Evolutionary conservation across 352 stramenopile species (phyloP).

Genomic region (Peronospora destructor): DNA sequence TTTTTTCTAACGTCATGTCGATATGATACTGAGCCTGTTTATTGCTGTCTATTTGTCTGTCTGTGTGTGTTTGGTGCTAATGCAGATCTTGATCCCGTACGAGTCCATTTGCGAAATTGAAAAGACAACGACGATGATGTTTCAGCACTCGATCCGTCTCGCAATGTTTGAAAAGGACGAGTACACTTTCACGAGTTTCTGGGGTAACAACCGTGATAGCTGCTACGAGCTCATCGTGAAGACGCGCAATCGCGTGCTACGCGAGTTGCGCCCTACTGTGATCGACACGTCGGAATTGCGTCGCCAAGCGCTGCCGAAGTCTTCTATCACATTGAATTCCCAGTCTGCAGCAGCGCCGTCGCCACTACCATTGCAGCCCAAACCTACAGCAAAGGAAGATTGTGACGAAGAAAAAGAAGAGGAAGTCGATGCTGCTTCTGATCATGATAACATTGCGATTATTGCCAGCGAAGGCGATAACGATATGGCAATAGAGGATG

Average conservation of each 20-base stretch:
- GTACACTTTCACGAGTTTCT: constrained; percentile 85
- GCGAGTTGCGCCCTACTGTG: constrained; percentile 20
- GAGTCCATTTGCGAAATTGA: constrained; percentile 69
- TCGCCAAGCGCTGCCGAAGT: constrained; percentile 12
- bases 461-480: constrained; percentile 3
- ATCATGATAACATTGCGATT: constrained; percentile 1
- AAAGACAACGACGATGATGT: constrained; percentile 82
- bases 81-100: constrained; percentile 77
- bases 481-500: constrained; percentile 1
- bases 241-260: constrained; percentile 52
- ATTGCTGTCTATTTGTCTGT: constrained; percentile 2
- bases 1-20: too few relatives aligned
- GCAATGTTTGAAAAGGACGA: constrained; percentile 57
- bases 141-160: constrained; percentile 71
- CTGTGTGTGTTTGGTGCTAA: constrained; percentile 2
- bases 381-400: constrained; percentile 7
- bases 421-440: constrained; percentile 2
- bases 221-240: constrained; percentile 71
- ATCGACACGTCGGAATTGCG: constrained; percentile 11
- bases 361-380: not conserved
- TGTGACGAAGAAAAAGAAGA: constrained; percentile 7
- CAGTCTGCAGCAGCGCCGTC: constrained; percentile 6
- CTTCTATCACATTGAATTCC: constrained; percentile 4
- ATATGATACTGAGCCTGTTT: constrained; percentile 11
- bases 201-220: constrained; percentile 70